A percentile compares a stretch with the other conserved stretches of the same genome.
Conservation (phyloP, 139 green algal genomes). For the Tetraselmis striata region DNA sequence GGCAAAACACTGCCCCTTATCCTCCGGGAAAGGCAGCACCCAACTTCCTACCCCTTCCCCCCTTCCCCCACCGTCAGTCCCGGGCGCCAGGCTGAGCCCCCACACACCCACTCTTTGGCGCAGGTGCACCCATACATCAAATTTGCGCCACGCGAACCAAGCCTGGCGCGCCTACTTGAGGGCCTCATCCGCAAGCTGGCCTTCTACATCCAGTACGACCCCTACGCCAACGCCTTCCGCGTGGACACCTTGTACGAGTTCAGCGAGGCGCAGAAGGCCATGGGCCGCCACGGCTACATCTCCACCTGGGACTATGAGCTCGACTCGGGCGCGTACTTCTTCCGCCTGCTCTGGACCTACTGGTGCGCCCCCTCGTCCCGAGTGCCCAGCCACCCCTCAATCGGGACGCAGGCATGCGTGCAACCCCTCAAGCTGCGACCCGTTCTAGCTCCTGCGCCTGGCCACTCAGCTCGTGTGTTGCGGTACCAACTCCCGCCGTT, state of each 20-base stretch:
- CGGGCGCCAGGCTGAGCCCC: no score
- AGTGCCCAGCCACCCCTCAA: no score
- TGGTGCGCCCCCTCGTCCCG: not conserved
- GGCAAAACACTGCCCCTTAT: no score
- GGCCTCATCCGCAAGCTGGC: not conserved
- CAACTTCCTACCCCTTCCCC: no score
- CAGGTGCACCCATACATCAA: not conserved
- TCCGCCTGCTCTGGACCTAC: conserved; percentile 58
- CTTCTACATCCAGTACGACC: not conserved
- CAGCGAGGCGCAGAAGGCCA: not conserved
- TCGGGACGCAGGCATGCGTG: no score
- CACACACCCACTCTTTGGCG: no score
- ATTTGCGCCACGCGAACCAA: not conserved
- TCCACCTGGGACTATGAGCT: conserved; percentile 60
- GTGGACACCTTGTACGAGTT: not conserved
- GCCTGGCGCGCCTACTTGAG: not conserved
- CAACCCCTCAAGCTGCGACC: no score
- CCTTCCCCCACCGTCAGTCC: not conserved
- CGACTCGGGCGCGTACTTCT: conserved; percentile 54
- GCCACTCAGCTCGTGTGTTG: no score
- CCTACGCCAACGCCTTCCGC: not conserved
- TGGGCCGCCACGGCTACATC: conserved; percentile 40
- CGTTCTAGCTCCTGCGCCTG: no score
- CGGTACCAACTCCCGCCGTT: no score
- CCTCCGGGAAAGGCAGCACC: no score